phyloP scores from a whole-genome alignment of 805 yeast genomes.

The Hanseniaspora taiwanica region DNA sequence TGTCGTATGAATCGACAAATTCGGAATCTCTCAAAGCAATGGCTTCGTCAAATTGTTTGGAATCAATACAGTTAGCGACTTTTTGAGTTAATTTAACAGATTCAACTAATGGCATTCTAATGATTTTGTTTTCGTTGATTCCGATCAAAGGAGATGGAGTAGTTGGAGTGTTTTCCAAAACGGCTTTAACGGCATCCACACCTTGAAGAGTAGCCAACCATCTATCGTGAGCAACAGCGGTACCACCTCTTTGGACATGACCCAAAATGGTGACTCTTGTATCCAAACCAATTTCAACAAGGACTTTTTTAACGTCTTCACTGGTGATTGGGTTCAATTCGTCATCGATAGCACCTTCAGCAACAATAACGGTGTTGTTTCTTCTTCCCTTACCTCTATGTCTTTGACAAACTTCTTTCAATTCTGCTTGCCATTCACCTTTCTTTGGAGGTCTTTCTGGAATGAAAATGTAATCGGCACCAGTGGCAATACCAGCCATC shows the following conservation, averaged over 20 bases:
- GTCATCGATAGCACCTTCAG: constrained; percentile 71
- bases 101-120: constrained; percentile 53
- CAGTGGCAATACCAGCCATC: constrained; percentile 67
- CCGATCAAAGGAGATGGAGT: constrained; percentile 76
- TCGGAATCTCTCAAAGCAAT: constrained; percentile 59
- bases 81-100: constrained; percentile 60
- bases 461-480: constrained; percentile 70
- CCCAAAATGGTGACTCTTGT: constrained; percentile 69
- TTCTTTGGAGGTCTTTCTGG: constrained; percentile 66
- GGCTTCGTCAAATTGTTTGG: constrained; percentile 55
- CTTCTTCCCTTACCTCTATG: constrained; percentile 65
- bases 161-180: constrained; percentile 50
- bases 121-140: constrained; percentile 55
- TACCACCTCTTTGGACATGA: constrained; percentile 76
- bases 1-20: constrained; percentile 49
- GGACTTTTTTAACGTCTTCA: constrained; percentile 49
- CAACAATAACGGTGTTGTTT: constrained; percentile 67
- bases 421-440: constrained; percentile 51
- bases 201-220: constrained; percentile 67
- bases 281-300: constrained; percentile 58
- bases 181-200: constrained; percentile 70
- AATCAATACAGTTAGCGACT: constrained; percentile 56
- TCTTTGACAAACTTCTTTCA: constrained; percentile 46
- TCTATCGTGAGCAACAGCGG: constrained; percentile 65
- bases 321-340: constrained; percentile 56